Percentiles rank a stretch among this genome's conserved stretches.
These are phyloP conservation scores for Conoideocrella luteorostrata DNA, from an alignment of 2,329 filamentous ascomycete genomes.

Conservation along the genomic window DNA sequence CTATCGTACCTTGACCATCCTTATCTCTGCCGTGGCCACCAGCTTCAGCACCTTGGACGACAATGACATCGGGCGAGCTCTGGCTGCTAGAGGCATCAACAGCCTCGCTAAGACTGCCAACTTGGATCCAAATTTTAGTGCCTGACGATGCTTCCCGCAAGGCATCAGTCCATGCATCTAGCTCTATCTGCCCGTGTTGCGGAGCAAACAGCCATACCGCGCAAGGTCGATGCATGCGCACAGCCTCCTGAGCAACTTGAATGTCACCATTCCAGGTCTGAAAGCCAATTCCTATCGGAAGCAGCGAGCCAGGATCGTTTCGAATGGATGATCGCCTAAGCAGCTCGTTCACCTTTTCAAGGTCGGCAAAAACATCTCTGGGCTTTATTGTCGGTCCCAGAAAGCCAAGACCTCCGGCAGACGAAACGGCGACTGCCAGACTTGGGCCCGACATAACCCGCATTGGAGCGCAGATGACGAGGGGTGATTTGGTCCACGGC, in stretches of 20 bases:
- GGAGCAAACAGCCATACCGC: conserved; percentile 45
- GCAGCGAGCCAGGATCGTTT: conserved; percentile 11
- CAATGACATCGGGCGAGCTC: conserved; percentile 39
- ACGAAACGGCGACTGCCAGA: conserved; percentile 58
- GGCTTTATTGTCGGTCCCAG: conserved; percentile 33
- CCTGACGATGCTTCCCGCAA: conserved; percentile 32
- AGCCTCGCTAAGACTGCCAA: conserved; percentile 43
- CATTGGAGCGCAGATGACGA: conserved; percentile 64
- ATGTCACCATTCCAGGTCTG: conserved; percentile 39
- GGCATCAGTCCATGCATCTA: conserved; percentile 37
- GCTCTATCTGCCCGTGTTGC: conserved; percentile 24
- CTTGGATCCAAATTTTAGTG: conserved; percentile 47
- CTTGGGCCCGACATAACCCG: conserved; percentile 49
- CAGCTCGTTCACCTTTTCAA: conserved; percentile 21
- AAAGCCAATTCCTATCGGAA: conserved; percentile 42
- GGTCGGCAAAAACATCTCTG: conserved; percentile 21
- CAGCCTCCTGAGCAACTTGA: conserved; percentile 18
- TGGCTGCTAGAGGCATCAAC: conserved; percentile 29
- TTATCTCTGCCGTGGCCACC: conserved; percentile 45
- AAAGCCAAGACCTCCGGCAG: conserved; percentile 62
- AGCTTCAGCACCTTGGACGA: conserved; percentile 47
- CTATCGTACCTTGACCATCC: conserved; percentile 37
- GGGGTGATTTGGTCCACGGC: conserved; percentile 29
- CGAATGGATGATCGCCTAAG: conserved; percentile 13
- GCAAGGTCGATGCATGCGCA: conserved; percentile 25